These are phyloP conservation scores for Metschnikowia henanensis DNA, from an alignment of 805 yeast species.

Conservation along the genomic window DNA sequence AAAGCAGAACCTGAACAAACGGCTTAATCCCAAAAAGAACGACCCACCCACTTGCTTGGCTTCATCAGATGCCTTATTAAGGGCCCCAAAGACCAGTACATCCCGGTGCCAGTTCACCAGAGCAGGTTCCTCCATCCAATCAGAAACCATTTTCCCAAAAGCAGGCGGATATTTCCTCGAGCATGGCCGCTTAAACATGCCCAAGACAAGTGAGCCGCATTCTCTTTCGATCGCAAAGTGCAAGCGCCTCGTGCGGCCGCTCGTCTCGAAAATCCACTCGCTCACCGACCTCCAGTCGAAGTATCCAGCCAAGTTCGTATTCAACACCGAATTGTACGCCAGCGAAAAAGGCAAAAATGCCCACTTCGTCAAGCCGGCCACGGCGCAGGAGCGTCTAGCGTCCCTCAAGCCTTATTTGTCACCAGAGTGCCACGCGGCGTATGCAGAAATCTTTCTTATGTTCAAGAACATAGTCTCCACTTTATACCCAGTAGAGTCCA, in stretches of 20 bases:
- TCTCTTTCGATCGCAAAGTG: conserved; percentile 24
- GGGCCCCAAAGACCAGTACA: too few relatives aligned
- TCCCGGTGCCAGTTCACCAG: too few relatives aligned
- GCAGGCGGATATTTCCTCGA: neutral
- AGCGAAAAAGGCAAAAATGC: neutral
- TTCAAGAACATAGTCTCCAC: conserved; percentile 28
- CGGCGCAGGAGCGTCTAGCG: conserved; percentile 26
- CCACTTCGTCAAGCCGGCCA: conserved; percentile 10
- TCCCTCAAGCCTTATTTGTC: conserved; percentile 26
- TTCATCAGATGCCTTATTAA: too few relatives aligned
- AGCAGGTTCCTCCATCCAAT: too few relatives aligned
- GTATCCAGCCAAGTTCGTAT: conserved; percentile 23
- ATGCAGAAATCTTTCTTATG: conserved; percentile 31
- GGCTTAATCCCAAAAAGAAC: too few relatives aligned
- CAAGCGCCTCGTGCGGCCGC: conserved; percentile 37
- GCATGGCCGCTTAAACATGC: conserved; percentile 1
- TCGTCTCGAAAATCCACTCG: conserved; percentile 35
- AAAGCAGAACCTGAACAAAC: too few relatives aligned
- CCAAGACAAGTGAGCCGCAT: conserved; percentile 1
- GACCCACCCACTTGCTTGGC: too few relatives aligned
- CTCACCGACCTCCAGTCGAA: conserved; percentile 30
- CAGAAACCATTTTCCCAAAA: too few relatives aligned
- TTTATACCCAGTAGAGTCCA: conserved; percentile 12
- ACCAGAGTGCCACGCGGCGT: conserved; percentile 28
- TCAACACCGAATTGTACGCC: conserved; percentile 9